A percentile compares a stretch with the other conserved stretches of the same genome.
These are phyloP conservation scores for Termitomyces sp. DNA, from an alignment of 768 basidiomycete genomes.

Conservation along the genomic window DNA sequence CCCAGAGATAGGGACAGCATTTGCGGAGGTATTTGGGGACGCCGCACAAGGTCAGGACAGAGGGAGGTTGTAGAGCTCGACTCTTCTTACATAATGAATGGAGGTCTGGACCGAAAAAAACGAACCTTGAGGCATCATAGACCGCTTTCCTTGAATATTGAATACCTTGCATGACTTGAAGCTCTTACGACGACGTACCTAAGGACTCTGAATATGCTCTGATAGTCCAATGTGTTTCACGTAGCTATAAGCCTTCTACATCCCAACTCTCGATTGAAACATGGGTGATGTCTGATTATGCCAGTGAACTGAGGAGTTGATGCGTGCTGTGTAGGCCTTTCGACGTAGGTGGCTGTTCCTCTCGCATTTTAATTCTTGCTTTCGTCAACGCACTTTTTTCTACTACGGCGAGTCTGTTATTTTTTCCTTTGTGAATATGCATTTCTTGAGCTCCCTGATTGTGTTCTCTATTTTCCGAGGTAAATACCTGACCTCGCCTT, in stretches of 20 bases:
- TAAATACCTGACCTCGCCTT: neutral
- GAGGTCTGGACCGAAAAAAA: neutral
- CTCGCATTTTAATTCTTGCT: neutral
- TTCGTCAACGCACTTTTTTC: neutral
- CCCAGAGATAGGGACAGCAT: conserved; percentile 58
- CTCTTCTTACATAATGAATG: neutral
- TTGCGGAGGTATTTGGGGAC: conserved; percentile 65
- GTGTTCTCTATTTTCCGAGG: neutral
- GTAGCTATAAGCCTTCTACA: neutral
- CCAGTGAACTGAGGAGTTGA: neutral
- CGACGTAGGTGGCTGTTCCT: neutral
- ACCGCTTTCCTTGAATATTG: neutral
- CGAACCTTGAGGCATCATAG: neutral
- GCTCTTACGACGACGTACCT: neutral
- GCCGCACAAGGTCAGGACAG: conserved; percentile 33
- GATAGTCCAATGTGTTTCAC: neutral
- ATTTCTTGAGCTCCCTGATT: neutral
- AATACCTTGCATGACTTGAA: neutral
- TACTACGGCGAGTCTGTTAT: neutral
- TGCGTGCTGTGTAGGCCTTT: neutral
- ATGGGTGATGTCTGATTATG: neutral
- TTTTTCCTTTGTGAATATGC: neutral
- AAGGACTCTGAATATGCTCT: neutral
- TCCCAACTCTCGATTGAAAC: neutral
- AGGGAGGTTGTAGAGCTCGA: conserved; percentile 26